phyloP scores from a whole-genome alignment of 2,329 filamentous ascomycete species.

The Monilinia laxa region DNA sequence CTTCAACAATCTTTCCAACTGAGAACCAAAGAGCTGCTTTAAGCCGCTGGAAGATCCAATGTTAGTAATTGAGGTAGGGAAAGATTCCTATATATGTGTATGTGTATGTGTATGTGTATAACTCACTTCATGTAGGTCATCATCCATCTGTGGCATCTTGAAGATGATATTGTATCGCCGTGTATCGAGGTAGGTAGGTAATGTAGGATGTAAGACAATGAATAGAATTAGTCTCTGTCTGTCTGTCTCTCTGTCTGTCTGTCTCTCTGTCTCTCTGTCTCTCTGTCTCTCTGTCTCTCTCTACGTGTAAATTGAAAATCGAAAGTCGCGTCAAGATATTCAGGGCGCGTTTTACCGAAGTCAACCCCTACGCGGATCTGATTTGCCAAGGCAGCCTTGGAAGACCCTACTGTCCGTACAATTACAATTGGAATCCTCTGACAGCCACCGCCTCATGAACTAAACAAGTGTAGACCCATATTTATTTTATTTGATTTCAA shows the following conservation, averaged over 20 bases:
- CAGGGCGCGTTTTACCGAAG: slow-evolving; percentile 11
- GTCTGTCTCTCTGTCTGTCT: too few species aligned
- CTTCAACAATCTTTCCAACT: slow-evolving; percentile 84
- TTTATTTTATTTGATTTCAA: slow-evolving; percentile 1
- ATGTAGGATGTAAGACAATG: too few species aligned
- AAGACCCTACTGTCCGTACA: too few species aligned
- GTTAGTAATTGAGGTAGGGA: background rate
- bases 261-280: too few species aligned
- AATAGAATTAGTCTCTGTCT: too few species aligned
- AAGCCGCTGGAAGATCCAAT: slow-evolving; percentile 58
- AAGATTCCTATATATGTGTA: background rate
- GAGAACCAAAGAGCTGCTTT: slow-evolving; percentile 84
- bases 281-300: too few species aligned
- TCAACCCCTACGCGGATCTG: background rate
- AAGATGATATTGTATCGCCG: background rate
- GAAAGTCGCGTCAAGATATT: slow-evolving; percentile 5
- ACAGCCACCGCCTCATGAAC: background rate
- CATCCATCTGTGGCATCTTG: slow-evolving; percentile 34
- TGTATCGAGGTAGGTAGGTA: too few species aligned
- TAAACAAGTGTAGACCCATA: background rate
- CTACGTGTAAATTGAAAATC: background rate
- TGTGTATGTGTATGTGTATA: too few species aligned
- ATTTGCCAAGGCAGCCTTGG: too few species aligned
- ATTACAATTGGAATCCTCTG: too few species aligned
- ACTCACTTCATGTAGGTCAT: slow-evolving; percentile 31